These are phyloP conservation scores for Simmondsia chinensis DNA, from an alignment of 148 eudicot genomes.

Conservation along the genomic window DNA sequence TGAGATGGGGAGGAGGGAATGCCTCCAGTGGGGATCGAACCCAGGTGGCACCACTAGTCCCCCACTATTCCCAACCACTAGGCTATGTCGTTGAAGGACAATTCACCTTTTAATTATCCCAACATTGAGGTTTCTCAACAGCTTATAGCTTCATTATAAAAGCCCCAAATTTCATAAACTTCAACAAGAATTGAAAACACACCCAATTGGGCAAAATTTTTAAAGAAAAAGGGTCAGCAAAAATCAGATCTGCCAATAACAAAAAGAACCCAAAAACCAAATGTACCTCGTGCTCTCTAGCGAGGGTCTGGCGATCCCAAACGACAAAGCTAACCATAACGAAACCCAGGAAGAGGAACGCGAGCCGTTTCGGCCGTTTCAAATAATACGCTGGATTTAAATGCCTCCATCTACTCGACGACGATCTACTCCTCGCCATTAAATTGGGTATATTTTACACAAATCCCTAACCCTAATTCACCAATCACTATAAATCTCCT, in stretches of 20 bases:
- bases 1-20: too few species aligned
- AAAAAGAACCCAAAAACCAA: background rate
- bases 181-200: too few species aligned
- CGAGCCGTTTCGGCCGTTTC: conserved; percentile 84
- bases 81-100: too few species aligned
- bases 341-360: conserved; percentile 54
- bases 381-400: conserved; percentile 86
- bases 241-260: background rate
- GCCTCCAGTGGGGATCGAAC: too few species aligned
- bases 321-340: conserved; percentile 49
- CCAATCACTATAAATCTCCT: background rate
- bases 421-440: conserved; percentile 81
- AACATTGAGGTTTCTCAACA: too few species aligned
- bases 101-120: too few species aligned
- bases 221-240: background rate
- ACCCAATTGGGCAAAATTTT: too few species aligned
- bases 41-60: too few species aligned
- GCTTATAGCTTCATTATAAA: too few species aligned
- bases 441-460: too few species aligned
- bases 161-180: conserved; percentile 7
- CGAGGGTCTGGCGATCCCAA: conserved; percentile 95
- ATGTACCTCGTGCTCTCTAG: conserved; percentile 68
- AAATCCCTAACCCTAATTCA: conserved; percentile 1
- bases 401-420: conserved; percentile 50
- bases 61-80: too few species aligned